Evolutionary conservation across 2,329 filamentous ascomycete genomes (phyloP).

Genomic region (Colletotrichum sidae): DNA sequence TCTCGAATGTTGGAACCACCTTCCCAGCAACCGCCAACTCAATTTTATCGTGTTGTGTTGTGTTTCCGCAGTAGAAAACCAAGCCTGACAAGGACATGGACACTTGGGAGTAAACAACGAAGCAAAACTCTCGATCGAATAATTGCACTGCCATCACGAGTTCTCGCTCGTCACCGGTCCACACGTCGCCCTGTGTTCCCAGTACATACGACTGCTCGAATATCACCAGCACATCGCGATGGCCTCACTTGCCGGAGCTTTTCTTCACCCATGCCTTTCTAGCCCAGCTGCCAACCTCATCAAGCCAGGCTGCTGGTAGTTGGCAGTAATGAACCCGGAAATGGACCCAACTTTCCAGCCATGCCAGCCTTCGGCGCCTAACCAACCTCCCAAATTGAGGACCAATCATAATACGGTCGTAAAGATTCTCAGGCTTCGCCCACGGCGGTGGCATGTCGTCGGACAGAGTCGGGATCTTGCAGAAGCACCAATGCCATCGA

Average conservation of each 20-base stretch:
- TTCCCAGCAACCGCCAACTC: constrained; percentile 23
- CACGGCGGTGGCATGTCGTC: constrained; percentile 24
- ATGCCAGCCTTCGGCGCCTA: constrained; percentile 27
- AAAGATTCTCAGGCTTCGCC: neutral
- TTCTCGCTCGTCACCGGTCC: neutral
- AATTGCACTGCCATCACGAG: neutral
- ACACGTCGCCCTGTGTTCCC: neutral
- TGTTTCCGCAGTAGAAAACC: too few species aligned
- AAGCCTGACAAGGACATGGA: too few species aligned
- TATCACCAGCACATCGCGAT: constrained; percentile 25
- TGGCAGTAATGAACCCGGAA: constrained; percentile 5
- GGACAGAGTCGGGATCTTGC: constrained; percentile 25
- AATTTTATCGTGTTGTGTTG: neutral
- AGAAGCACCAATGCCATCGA: constrained; percentile 13
- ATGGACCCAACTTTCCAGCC: constrained; percentile 14
- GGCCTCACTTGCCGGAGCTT: constrained; percentile 10
- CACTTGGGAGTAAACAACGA: constrained; percentile 15
- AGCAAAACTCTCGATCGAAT: constrained; percentile 12
- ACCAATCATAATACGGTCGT: neutral
- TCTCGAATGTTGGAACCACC: constrained; percentile 16
- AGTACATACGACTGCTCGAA: neutral
- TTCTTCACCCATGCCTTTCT: constrained; percentile 7
- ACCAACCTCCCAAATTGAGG: constrained; percentile 17
- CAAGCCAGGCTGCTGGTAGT: neutral
- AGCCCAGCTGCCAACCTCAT: constrained; percentile 11